These are phyloP conservation scores for Aspergillus pseudonomiae DNA, from an alignment of 2,329 filamentous ascomycete genomes.

Conservation along the genomic window DNA sequence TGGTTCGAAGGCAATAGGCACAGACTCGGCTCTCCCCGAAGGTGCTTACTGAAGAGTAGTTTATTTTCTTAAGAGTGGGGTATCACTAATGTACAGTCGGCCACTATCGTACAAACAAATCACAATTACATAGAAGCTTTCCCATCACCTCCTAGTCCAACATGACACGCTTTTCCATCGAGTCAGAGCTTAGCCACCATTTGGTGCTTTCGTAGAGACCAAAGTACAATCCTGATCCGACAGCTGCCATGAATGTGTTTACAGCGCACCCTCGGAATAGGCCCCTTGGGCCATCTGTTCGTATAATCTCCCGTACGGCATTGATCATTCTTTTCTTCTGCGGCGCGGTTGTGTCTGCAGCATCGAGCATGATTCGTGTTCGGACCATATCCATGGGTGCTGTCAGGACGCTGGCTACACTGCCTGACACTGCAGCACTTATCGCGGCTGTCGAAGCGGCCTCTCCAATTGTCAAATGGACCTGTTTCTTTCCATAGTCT, in stretches of 20 bases:
- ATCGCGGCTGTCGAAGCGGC: neutral
- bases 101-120: neutral
- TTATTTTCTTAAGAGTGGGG: neutral
- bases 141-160: neutral
- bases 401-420: neutral
- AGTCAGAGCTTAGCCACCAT: neutral
- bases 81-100: neutral
- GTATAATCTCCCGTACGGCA: neutral
- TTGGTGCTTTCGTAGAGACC: neutral
- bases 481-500: neutral
- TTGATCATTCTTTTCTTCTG: neutral
- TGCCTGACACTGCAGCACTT: neutral
- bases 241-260: neutral
- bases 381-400: neutral
- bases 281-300: neutral
- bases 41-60: neutral
- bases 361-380: conserved; percentile 3
- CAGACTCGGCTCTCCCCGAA: neutral
- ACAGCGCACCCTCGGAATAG: neutral
- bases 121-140: neutral
- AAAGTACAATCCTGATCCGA: conserved; percentile 1
- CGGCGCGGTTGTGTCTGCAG: neutral
- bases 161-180: neutral
- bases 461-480: neutral
- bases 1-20: too few species aligned